Conservation (phyloP, 1,139 yeast genomes). For the Suhomyces coccinellae region DNA sequence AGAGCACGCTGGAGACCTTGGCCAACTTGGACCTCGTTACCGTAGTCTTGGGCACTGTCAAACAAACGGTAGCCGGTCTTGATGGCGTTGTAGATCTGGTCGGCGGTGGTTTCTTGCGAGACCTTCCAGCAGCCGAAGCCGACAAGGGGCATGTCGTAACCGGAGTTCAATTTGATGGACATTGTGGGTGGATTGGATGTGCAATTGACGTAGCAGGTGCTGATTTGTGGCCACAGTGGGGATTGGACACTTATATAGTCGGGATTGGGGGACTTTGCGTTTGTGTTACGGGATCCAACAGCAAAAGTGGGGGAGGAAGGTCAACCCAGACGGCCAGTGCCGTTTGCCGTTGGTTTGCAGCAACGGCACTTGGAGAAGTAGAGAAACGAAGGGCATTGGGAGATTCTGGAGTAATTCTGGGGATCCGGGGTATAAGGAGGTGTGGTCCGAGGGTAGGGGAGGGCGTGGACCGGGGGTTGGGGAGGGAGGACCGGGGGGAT, state of each 20-base stretch:
- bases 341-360: neutral
- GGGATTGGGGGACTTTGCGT: neutral
- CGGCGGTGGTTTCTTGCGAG: conserved; percentile 55
- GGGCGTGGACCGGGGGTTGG: too few species aligned
- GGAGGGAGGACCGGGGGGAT: too few species aligned
- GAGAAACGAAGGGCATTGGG: too few species aligned
- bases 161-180: conserved; percentile 57
- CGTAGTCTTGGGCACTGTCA: conserved; percentile 79
- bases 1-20: conserved; percentile 65
- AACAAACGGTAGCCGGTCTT: conserved; percentile 72
- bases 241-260: neutral
- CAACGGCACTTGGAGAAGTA: too few species aligned
- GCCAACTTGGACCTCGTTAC: conserved; percentile 75
- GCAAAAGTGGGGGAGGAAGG: neutral
- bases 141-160: conserved; percentile 59
- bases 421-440: too few species aligned
- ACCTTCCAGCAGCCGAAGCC: conserved; percentile 75
- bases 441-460: too few species aligned
- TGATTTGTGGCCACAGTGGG: neutral
- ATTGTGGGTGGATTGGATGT: conserved; percentile 13
- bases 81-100: conserved; percentile 64
- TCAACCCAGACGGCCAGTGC: neutral
- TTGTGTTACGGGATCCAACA: neutral
- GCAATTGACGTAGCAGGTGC: neutral
- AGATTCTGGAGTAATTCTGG: too few species aligned